Base-by-base conservation (phyloP, 2,329 filamentous ascomycete genomes). In the Pestalotiopsis sp. region DNA sequence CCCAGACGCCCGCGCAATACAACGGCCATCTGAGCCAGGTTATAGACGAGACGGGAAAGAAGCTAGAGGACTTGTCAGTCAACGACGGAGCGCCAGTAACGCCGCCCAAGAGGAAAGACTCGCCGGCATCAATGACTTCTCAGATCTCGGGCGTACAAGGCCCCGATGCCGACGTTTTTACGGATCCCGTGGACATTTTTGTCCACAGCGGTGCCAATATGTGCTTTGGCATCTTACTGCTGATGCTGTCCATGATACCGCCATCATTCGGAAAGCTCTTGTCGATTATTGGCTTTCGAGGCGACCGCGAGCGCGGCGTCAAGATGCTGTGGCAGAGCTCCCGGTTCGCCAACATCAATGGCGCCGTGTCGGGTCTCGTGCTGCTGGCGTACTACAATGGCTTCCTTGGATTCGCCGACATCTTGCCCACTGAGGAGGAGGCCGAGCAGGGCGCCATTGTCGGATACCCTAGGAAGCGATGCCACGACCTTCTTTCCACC, bases 211-310 rank as follows among this genome's bases (percentile, higher is more conserved):
- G 94, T 11, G 89, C 91, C 4, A 96, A 93, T 77, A 91, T 98
- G 80, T 97, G 94, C 79, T 98, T 95, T 75, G 96, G 96, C 3
- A 87, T 97, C 39, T 83, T 98, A 1, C 86, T 97, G 14, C 85
- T 98, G 1, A 85, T 98, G 67, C 90, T 98, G n/a, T 97, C 94
- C 13, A 92, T 98, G 83, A 90, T 98, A 0, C 97, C 96, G 0
- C 96, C 96, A 0, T 90, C 95, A 0, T 97, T 98, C 79, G 92
- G 89, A n/a, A 92, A 90, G 68, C 87, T 99, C 1, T 85, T 98
- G 4, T 93, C 91, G 69, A 91, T 98, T 57, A 92, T 98, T 38
- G 96, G 96, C 1, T 98, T 98, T 82, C 91, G 89, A 70, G 96
- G 96, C 39, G 95, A 98, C 78, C 91, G 95, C 58, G 90, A 93